Conservation (phyloP, 2,329 filamentous ascomycete species). For the Fusarium sp. region DNA sequence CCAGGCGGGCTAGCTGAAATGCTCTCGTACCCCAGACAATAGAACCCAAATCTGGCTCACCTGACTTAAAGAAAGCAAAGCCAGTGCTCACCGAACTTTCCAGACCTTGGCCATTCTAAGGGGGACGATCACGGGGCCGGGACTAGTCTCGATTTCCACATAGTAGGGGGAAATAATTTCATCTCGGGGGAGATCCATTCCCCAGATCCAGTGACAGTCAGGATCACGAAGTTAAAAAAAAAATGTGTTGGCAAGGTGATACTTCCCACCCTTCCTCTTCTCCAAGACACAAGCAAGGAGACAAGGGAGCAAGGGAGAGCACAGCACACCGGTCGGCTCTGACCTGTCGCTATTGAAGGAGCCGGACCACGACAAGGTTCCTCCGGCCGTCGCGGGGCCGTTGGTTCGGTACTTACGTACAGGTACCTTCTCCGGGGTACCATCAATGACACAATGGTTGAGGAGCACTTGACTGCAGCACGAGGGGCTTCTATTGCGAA, state of each 20-base stretch:
- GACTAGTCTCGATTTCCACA: conserved; percentile 24
- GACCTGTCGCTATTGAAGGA: conserved; percentile 5
- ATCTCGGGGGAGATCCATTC: conserved; percentile 22
- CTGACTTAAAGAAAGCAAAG: conserved; percentile 29
- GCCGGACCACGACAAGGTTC: conserved; percentile 22
- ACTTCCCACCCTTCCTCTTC: conserved; percentile 17
- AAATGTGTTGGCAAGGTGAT: conserved; percentile 25
- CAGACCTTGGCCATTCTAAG: conserved; percentile 36
- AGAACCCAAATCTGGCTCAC: conserved; percentile 29
- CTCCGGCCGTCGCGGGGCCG: conserved; percentile 42
- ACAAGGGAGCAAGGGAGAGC: conserved; percentile 10
- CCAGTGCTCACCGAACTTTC: conserved; percentile 42
- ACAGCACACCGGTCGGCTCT: conserved; percentile 24
- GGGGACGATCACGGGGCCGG: conserved; percentile 37
- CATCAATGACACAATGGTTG: conserved; percentile 43
- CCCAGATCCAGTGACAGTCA: conserved; percentile 33
- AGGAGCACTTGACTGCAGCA: conserved; percentile 33
- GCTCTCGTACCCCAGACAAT: conserved; percentile 21
- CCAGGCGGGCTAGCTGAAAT: conserved; percentile 30
- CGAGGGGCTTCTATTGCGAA: conserved; percentile 27
- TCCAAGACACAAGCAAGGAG: conserved; percentile 6
- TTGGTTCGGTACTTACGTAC: conserved; percentile 41
- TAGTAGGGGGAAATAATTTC: conserved; percentile 17
- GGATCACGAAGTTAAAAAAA: conserved; percentile 29
- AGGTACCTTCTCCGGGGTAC: conserved; percentile 29